These are phyloP conservation scores for Aspergillus tubingensis DNA, from an alignment of 2,329 filamentous ascomycete genomes.

Conservation along the genomic window DNA sequence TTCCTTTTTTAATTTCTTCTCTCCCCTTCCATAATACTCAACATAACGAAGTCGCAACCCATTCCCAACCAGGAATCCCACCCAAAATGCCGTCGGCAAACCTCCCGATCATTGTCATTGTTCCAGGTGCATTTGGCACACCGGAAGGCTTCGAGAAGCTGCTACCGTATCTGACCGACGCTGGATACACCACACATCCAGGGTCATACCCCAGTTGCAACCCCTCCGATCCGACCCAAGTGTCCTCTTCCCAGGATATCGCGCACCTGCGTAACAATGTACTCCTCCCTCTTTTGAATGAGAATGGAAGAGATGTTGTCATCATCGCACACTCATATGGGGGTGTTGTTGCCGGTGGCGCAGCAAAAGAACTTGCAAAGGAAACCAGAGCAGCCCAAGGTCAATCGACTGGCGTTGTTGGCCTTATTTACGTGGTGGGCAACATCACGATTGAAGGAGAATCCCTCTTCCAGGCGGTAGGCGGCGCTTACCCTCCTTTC, in stretches of 20 bases:
- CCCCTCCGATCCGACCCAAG: constrained; percentile 6
- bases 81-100: constrained; percentile 1
- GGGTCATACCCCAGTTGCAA: constrained; percentile 12
- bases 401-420: constrained; percentile 3
- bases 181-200: constrained; percentile 8
- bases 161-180: constrained; percentile 5
- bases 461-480: constrained; percentile 6
- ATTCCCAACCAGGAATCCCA: background rate
- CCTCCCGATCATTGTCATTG: constrained; percentile 7
- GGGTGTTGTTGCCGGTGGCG: constrained; percentile 10
- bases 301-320: constrained; percentile 8
- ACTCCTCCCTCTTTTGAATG: constrained; percentile 5
- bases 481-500: constrained; percentile 11
- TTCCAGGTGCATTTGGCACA: constrained; percentile 11
- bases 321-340: constrained; percentile 12
- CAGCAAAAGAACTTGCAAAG: constrained; percentile 6
- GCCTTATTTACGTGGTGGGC: constrained; percentile 9
- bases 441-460: constrained; percentile 11
- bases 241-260: constrained; percentile 7
- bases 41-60: background rate
- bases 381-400: constrained; percentile 1
- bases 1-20: background rate
- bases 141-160: constrained; percentile 8
- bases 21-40: background rate
- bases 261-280: constrained; percentile 8